A percentile compares a stretch with the other conserved stretches of the same genome.
These are phyloP conservation scores for Mycena sanguinolenta DNA, from an alignment of 768 basidiomycete genomes.

Conservation along the genomic window DNA sequence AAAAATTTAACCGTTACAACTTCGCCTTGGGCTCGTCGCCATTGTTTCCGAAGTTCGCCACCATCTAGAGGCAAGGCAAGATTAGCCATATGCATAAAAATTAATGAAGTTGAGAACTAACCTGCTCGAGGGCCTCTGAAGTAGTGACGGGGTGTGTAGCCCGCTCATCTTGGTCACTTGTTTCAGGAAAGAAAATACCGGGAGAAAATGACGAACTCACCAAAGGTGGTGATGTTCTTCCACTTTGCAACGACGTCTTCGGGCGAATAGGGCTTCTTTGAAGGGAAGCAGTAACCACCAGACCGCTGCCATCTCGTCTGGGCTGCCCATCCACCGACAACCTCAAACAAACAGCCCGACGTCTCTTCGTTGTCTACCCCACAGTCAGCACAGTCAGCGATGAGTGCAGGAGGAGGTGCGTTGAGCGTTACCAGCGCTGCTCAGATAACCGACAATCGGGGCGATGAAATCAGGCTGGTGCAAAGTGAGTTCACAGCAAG, in stretches of 20 bases:
- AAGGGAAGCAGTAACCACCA: constrained; percentile 90
- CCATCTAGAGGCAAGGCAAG: constrained; percentile 49
- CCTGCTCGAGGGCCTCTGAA: constrained; percentile 83
- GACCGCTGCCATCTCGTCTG: constrained; percentile 94
- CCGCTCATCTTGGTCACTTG: constrained; percentile 71
- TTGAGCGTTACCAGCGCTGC: constrained; percentile 69
- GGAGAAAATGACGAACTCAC: constrained; percentile 56
- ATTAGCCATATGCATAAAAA: not conserved
- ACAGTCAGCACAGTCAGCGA: not conserved
- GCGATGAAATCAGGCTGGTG: constrained; percentile 87
- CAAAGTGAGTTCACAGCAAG: not conserved
- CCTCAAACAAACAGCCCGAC: constrained; percentile 85
- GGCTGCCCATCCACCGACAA: constrained; percentile 92
- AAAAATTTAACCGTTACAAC: constrained; percentile 49
- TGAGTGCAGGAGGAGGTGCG: not conserved
- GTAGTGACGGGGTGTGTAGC: constrained; percentile 85
- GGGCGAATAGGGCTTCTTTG: constrained; percentile 78
- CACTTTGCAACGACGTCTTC: constrained; percentile 88
- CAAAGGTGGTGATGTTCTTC: constrained; percentile 86
- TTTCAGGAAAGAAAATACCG: constrained; percentile 1
- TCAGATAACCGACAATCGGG: constrained; percentile 92
- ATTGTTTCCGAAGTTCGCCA: constrained; percentile 67
- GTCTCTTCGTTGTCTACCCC: constrained; percentile 75
- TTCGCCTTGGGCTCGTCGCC: constrained; percentile 64
- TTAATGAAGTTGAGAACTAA: constrained; percentile 41